A percentile compares a stretch with the other conserved stretches of the same genome.
Evolutionary conservation across 2,329 filamentous ascomycete genomes (phyloP).

Genomic region (Aspergillus sp.): DNA sequence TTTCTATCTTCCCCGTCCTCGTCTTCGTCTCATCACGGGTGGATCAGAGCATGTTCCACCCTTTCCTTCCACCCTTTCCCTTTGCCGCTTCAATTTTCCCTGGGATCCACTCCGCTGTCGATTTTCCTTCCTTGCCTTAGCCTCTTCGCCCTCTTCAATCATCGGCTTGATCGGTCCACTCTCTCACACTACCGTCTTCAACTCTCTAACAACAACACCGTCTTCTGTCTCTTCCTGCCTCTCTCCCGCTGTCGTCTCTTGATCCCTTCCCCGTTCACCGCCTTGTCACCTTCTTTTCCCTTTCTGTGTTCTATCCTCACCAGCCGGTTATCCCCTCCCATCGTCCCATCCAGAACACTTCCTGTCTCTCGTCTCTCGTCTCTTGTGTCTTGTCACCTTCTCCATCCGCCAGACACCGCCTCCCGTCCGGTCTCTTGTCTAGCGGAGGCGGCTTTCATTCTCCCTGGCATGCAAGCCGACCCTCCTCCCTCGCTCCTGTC

Average conservation of each 20-base stretch:
- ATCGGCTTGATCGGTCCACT: slow-evolving; percentile 1
- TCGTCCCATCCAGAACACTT: slow-evolving; percentile 7
- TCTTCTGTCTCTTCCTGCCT: slow-evolving; percentile 2
- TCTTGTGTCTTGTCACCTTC: neutral
- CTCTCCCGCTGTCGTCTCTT: neutral
- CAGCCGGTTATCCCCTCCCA: neutral
- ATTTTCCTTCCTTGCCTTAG: neutral
- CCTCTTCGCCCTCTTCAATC: slow-evolving; percentile 1
- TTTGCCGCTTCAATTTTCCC: too few species aligned
- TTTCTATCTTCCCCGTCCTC: slow-evolving; percentile 1
- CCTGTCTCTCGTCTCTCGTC: too few species aligned
- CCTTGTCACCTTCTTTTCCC: neutral
- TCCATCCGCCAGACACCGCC: neutral
- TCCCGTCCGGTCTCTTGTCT: slow-evolving; percentile 8
- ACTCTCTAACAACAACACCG: neutral
- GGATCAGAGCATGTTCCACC: too few species aligned
- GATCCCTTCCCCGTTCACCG: neutral
- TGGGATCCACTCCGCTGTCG: too few species aligned
- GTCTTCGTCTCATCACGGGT: neutral
- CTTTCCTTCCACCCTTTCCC: too few species aligned
- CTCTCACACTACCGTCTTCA: neutral
- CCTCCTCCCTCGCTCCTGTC: slow-evolving; percentile 31
- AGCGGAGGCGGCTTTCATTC: slow-evolving; percentile 24
- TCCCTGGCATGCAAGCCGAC: slow-evolving; percentile 26
- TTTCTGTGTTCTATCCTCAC: neutral